These are phyloP conservation scores for Pichia kluyveri DNA, from an alignment of 805 yeast genomes.

Conservation along the genomic window DNA sequence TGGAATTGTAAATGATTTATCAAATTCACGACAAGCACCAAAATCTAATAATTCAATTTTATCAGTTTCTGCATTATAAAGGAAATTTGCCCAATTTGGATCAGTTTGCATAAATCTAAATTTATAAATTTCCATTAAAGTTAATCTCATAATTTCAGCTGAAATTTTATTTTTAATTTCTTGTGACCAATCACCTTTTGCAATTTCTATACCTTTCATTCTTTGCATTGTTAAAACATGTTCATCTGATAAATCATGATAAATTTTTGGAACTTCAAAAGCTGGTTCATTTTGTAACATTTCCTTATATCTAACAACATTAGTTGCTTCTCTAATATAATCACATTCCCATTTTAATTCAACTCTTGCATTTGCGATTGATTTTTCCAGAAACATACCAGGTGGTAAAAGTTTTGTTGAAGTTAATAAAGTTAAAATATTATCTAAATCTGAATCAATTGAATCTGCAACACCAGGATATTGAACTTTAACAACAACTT, in stretches of 20 bases:
- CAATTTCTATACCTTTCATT: slow-evolving; percentile 77
- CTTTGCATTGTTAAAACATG: slow-evolving; percentile 85
- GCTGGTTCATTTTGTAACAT: slow-evolving; percentile 51
- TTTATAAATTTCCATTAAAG: slow-evolving; percentile 74
- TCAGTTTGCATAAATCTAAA: slow-evolving; percentile 96
- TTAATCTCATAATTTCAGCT: slow-evolving; percentile 74
- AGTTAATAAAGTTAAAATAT: slow-evolving; percentile 67
- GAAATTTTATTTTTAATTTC: slow-evolving; percentile 74
- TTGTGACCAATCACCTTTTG: slow-evolving; percentile 68
- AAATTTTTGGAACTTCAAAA: slow-evolving; percentile 76
- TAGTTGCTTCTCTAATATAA: slow-evolving; percentile 79
- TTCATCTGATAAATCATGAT: slow-evolving; percentile 66
- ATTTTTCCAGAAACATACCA: slow-evolving; percentile 84
- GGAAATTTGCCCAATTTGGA: slow-evolving; percentile 98
- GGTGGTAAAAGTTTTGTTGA: slow-evolving; percentile 85
- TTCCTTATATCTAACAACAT: slow-evolving; percentile 57
- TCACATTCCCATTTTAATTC: slow-evolving; percentile 98
- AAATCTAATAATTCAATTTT: slow-evolving; percentile 85
- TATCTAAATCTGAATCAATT: slow-evolving; percentile 90
- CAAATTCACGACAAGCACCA: slow-evolving; percentile 86
- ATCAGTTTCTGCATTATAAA: slow-evolving; percentile 62
- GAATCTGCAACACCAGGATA: slow-evolving; percentile 94
- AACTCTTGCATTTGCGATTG: slow-evolving; percentile 85
- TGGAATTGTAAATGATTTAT: slow-evolving; percentile 53
- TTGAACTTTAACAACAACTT: slow-evolving; percentile 91